Evolutionary conservation across 2,329 filamentous ascomycete genomes (phyloP).

Genomic region (Sordariomycetes sp.): DNA sequence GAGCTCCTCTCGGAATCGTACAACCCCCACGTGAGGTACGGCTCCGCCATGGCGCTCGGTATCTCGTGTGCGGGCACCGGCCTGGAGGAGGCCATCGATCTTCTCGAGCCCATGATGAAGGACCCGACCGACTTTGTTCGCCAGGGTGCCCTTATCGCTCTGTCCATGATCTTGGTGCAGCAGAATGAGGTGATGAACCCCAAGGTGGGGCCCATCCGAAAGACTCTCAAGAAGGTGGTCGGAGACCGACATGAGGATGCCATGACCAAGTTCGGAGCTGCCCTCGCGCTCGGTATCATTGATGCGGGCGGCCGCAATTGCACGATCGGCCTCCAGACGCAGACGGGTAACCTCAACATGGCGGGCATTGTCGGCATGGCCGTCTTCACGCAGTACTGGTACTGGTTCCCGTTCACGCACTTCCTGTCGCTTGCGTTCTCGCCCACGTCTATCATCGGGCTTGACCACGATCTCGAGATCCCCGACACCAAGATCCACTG

Average conservation of each 20-base stretch:
- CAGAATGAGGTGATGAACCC: slow-evolving; percentile 99
- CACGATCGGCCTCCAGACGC: slow-evolving; percentile 94
- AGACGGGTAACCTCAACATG: slow-evolving; percentile 98
- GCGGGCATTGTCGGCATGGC: slow-evolving; percentile 95
- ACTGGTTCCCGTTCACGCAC: slow-evolving; percentile 99
- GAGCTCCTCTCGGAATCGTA: slow-evolving; percentile 97
- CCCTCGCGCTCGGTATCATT: slow-evolving; percentile 90
- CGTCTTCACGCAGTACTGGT: slow-evolving; percentile 99
- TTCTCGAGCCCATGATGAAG: slow-evolving; percentile 98
- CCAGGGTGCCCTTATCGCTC: slow-evolving; percentile 85
- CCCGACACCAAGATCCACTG: slow-evolving; percentile 94
- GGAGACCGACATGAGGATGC: slow-evolving; percentile 94
- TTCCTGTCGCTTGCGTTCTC: slow-evolving; percentile 94
- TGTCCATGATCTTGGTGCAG: slow-evolving; percentile 98
- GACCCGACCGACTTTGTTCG: slow-evolving; percentile 97
- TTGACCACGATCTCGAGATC: slow-evolving; percentile 88
- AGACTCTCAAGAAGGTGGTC: slow-evolving; percentile 88
- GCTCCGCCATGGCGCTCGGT: slow-evolving; percentile 94
- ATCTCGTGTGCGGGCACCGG: slow-evolving; percentile 97
- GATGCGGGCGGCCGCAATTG: slow-evolving; percentile 97
- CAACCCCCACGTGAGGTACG: slow-evolving; percentile 96
- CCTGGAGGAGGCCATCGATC: slow-evolving; percentile 88
- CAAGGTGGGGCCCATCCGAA: slow-evolving; percentile 82
- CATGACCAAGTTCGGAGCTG: slow-evolving; percentile 97
- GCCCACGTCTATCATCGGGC: slow-evolving; percentile 90